Conservation (phyloP, 2,329 filamentous ascomycete species). For the Hymenoscyphus linearis region DNA sequence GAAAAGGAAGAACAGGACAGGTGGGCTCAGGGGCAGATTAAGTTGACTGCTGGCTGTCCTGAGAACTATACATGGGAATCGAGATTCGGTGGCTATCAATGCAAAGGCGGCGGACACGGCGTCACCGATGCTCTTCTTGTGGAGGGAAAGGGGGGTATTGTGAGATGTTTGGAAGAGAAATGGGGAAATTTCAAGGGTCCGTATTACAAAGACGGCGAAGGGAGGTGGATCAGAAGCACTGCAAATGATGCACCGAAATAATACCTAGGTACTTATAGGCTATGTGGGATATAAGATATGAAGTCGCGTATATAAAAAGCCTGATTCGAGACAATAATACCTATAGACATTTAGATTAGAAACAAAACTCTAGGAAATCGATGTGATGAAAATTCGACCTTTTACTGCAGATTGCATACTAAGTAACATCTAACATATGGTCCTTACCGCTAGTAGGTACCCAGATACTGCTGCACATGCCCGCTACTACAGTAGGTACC, state of each 20-base stretch:
- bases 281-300: background rate
- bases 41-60: constrained; percentile 47
- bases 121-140: constrained; percentile 36
- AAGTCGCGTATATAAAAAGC: background rate
- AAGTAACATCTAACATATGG: too few species aligned
- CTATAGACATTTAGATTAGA: background rate
- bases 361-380: background rate
- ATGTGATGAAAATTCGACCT: background rate
- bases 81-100: constrained; percentile 51
- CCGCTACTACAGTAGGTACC: too few species aligned
- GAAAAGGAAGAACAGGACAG: constrained; percentile 5
- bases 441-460: too few species aligned
- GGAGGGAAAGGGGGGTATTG: constrained; percentile 8
- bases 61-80: constrained; percentile 54
- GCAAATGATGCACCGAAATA: background rate
- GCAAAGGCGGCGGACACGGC: constrained; percentile 54
- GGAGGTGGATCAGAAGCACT: background rate
- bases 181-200: background rate
- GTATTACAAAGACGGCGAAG: background rate
- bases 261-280: background rate
- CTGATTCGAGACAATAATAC: background rate
- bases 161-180: background rate
- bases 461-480: too few species aligned
- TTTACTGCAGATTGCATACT: too few species aligned
- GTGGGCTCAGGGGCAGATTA: constrained; percentile 31